A percentile compares a stretch with the other conserved stretches of the same genome.
These are phyloP conservation scores for Fistulifera pelliculosa DNA, from an alignment of 108 stramenopile genomes.

Conservation along the genomic window DNA sequence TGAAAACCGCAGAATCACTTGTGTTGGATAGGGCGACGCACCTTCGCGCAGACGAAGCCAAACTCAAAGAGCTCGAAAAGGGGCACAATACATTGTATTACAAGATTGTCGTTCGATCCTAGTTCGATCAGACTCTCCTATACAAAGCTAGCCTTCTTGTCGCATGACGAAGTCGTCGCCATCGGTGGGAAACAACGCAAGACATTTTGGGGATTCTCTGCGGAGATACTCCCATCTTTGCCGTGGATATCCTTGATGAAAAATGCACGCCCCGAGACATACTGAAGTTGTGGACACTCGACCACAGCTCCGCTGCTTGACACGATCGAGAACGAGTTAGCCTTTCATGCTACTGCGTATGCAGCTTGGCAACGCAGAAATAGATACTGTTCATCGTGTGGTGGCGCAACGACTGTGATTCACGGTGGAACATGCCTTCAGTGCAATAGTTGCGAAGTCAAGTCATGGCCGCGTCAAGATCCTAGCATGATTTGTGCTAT, in stretches of 20 bases:
- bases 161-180: background rate
- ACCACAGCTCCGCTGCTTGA: conserved; percentile 46
- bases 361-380: conserved; percentile 47
- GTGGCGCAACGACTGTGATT: conserved; percentile 24
- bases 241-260: conserved; percentile 26
- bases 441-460: conserved; percentile 29
- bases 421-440: conserved; percentile 53
- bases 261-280: background rate
- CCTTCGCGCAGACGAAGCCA: conserved; percentile 31
- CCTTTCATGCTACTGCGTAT: conserved; percentile 63
- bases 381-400: conserved; percentile 51
- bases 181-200: conserved; percentile 1
- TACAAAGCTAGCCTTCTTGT: background rate
- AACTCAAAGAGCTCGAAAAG: conserved; percentile 30
- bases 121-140: background rate
- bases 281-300: conserved; percentile 50
- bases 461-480: conserved; percentile 74
- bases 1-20: background rate
- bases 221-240: conserved; percentile 28
- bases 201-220: conserved; percentile 40
- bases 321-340: conserved; percentile 55
- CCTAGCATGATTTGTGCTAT: conserved; percentile 71
- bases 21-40: conserved; percentile 50
- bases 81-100: conserved; percentile 51
- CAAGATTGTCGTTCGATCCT: conserved; percentile 2